Percentiles rank a stretch among this genome's conserved stretches.
phyloP scores from a whole-genome alignment of 148 eudicot genomes.

The Chenopodium suecicum region DNA sequence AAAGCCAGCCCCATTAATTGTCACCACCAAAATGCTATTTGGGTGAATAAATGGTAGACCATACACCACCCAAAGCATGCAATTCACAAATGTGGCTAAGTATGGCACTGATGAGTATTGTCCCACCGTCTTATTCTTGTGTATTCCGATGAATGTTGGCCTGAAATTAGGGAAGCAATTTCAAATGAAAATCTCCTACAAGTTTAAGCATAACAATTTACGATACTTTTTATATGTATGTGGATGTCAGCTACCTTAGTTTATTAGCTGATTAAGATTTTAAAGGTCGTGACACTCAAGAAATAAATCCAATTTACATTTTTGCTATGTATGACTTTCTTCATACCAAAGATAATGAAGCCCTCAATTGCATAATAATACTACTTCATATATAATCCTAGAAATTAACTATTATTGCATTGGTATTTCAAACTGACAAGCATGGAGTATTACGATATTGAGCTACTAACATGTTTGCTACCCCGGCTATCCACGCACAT shows the following conservation, averaged over 20 bases:
- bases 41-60: slow-evolving; percentile 87
- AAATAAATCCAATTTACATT: no score
- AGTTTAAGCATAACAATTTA: neutral
- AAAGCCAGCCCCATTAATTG: slow-evolving; percentile 68
- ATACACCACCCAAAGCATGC: slow-evolving; percentile 79
- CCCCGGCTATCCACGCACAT: neutral
- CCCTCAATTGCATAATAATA: neutral
- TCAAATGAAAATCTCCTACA: neutral
- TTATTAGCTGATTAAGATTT: no score
- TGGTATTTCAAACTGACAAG: no score
- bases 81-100: slow-evolving; percentile 68
- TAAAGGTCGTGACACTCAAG: no score
- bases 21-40: slow-evolving; percentile 56
- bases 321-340: no score
- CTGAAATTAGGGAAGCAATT: slow-evolving; percentile 19
- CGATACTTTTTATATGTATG: neutral
- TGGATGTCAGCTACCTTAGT: no score
- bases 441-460: no score
- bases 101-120: slow-evolving; percentile 82
- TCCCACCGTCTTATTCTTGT: slow-evolving; percentile 76
- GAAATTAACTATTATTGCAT: no score
- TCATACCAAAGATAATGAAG: no score
- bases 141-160: slow-evolving; percentile 69
- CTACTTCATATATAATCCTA: no score
- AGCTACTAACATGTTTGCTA: no score